Conservation (phyloP, 805 yeast genomes). For the Candida arabinofermentans region DNA sequence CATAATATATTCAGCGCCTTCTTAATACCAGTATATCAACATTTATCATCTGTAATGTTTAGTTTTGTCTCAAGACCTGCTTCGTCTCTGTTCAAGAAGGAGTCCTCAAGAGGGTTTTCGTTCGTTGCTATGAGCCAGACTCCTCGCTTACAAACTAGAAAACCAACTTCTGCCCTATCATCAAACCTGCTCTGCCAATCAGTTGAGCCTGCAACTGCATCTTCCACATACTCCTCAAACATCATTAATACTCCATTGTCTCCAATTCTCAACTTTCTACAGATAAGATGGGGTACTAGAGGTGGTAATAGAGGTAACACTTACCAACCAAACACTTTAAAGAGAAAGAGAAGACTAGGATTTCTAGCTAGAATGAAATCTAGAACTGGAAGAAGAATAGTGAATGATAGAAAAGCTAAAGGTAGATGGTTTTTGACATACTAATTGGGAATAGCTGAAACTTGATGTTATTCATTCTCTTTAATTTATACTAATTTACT, state of each 20-base stretch:
- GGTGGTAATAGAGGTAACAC: constrained; percentile 93
- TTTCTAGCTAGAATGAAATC: constrained; percentile 80
- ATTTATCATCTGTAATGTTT: neutral
- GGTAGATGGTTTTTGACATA: constrained; percentile 94
- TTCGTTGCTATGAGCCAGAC: constrained; percentile 16
- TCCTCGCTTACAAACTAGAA: constrained; percentile 4
- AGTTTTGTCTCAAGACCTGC: neutral
- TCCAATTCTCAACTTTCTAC: constrained; percentile 16
- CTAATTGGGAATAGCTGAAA: constrained; percentile 38
- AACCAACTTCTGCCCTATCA: constrained; percentile 11
- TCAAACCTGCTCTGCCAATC: constrained; percentile 11
- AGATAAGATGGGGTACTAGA: constrained; percentile 33
- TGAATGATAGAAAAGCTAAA: constrained; percentile 75
- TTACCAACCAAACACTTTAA: constrained; percentile 88
- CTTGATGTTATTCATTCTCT: neutral
- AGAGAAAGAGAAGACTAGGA: constrained; percentile 86
- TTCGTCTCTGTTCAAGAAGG: neutral
- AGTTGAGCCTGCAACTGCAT: constrained; percentile 10
- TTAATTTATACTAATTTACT: too few species aligned
- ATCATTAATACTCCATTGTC: constrained; percentile 19
- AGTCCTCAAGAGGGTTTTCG: constrained; percentile 9
- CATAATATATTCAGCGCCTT: too few species aligned
- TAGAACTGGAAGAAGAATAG: constrained; percentile 70
- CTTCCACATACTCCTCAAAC: constrained; percentile 14
- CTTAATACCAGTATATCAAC: too few species aligned